phyloP scores from a whole-genome alignment of 352 stramenopile species.

The Thraustochytrium striatum region DNA sequence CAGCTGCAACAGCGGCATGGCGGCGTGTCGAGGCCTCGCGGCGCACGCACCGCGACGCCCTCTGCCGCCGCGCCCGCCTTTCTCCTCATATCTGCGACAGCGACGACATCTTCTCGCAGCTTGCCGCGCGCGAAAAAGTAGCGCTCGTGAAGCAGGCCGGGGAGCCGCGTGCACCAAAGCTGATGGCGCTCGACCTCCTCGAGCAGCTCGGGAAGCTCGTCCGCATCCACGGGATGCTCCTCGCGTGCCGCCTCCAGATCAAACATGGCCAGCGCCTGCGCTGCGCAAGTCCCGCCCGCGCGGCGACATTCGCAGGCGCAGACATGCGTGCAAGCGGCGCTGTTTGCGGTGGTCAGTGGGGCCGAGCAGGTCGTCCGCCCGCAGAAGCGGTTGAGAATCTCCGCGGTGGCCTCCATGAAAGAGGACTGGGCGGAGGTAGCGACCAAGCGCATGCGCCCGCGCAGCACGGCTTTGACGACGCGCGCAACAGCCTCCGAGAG shows the following conservation, averaged over 20 bases:
- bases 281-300: not conserved
- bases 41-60: not conserved
- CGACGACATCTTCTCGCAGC: not conserved
- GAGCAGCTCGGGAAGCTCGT: no score
- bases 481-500: not conserved
- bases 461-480: constrained; percentile 11
- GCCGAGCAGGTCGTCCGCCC: constrained; percentile 12
- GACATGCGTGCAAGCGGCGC: not conserved
- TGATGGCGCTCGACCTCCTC: not conserved
- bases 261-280: no score
- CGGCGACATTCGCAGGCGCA: not conserved
- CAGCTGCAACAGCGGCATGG: constrained; percentile 29
- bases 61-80: not conserved
- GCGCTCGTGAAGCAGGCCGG: not conserved
- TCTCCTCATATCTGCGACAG: not conserved
- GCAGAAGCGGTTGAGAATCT: constrained; percentile 14
- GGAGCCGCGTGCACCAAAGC: constrained; percentile 31
- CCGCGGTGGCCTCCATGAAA: not conserved
- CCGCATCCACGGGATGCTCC: no score
- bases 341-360: not conserved
- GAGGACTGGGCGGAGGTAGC: no score
- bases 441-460: no score
- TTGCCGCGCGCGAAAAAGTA: not conserved
- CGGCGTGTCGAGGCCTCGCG: not conserved
- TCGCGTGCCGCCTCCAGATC: no score